Conservation (phyloP, 768 basidiomycete species). For the Leucocoprinus leucothites region DNA sequence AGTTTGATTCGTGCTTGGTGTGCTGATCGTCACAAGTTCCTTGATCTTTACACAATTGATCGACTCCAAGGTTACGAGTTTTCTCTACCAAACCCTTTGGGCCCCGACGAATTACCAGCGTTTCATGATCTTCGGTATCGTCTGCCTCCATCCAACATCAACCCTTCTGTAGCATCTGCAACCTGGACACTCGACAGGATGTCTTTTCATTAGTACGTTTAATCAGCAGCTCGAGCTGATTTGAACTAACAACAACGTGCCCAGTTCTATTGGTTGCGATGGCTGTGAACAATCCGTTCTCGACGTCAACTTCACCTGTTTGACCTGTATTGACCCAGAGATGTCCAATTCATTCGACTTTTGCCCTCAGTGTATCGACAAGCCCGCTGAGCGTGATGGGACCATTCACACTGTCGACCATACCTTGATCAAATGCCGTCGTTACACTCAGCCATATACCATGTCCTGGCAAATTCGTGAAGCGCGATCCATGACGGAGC, state of each 20-base stretch:
- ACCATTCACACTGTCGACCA: slow-evolving; percentile 8
- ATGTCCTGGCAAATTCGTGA: slow-evolving; percentile 3
- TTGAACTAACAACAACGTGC: not conserved
- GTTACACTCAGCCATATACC: not conserved
- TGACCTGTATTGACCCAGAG: slow-evolving; percentile 31
- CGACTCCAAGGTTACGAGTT: too few relatives aligned
- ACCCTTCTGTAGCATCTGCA: slow-evolving; percentile 30
- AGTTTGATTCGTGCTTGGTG: too few relatives aligned
- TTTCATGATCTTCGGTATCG: slow-evolving; percentile 27
- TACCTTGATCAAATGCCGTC: slow-evolving; percentile 7
- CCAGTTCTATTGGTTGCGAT: slow-evolving; percentile 29
- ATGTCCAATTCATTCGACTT: slow-evolving; percentile 19
- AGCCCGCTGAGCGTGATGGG: not conserved
- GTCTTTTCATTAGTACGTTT: slow-evolving; percentile 32
- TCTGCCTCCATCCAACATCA: slow-evolving; percentile 30
- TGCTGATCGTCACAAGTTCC: too few relatives aligned
- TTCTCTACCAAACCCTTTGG: slow-evolving; percentile 20
- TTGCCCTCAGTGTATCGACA: slow-evolving; percentile 5
- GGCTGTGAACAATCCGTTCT: slow-evolving; percentile 29
- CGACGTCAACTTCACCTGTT: slow-evolving; percentile 27
- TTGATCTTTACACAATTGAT: too few relatives aligned
- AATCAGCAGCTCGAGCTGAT: not conserved
- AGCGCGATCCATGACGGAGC: not conserved
- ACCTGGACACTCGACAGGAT: slow-evolving; percentile 33
- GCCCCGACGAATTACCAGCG: slow-evolving; percentile 23